Conservation (phyloP, 2,329 filamentous ascomycete species). For the Monosporascus sp. region DNA sequence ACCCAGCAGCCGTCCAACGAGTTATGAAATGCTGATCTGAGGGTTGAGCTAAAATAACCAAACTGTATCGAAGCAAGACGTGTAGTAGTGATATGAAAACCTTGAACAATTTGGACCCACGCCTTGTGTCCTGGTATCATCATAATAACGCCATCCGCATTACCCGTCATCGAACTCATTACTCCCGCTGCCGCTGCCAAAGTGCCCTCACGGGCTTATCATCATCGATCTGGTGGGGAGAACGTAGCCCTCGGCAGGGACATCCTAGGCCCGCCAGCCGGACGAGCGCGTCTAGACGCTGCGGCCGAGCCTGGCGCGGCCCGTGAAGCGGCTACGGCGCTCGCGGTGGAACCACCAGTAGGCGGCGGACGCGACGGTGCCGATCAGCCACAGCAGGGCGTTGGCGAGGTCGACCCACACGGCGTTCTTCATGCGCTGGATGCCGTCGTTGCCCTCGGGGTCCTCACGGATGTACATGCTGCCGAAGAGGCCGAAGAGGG, state of each 20-base stretch:
- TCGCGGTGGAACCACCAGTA: slow-evolving; percentile 57
- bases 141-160: background rate
- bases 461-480: slow-evolving; percentile 70
- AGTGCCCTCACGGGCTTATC: too few relatives aligned
- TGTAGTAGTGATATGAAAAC: background rate
- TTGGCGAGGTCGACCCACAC: slow-evolving; percentile 78
- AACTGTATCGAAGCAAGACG: background rate
- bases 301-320: slow-evolving; percentile 44
- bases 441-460: slow-evolving; percentile 54
- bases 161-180: background rate
- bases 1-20: too few relatives aligned
- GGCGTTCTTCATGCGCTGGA: slow-evolving; percentile 76
- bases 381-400: slow-evolving; percentile 70
- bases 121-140: background rate
- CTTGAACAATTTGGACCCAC: background rate
- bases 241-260: background rate
- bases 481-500: slow-evolving; percentile 79
- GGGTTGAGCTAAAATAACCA: too few relatives aligned
- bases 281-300: slow-evolving; percentile 14
- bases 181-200: background rate
- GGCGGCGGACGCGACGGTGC: slow-evolving; percentile 46
- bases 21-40: too few relatives aligned
- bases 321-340: slow-evolving; percentile 50
- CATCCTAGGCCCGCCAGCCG: background rate
- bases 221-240: background rate